Conservation (phyloP, 805 yeast species). For the Starmerella ratchasimensis region DNA sequence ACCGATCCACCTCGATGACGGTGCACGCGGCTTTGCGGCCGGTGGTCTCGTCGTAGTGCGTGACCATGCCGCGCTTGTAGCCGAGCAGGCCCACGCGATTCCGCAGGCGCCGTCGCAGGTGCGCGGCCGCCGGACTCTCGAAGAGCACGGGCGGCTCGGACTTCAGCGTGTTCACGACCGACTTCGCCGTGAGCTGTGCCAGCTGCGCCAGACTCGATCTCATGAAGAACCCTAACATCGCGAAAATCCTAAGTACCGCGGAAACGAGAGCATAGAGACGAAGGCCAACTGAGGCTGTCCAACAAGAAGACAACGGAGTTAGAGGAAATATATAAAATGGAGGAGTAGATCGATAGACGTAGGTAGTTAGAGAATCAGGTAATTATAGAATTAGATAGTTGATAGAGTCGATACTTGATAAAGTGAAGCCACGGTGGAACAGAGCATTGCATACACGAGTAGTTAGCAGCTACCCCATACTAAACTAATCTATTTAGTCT, state of each 20-base stretch:
- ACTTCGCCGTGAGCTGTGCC: slow-evolving; percentile 26
- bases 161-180: slow-evolving; percentile 22
- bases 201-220: slow-evolving; percentile 9
- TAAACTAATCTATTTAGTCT: too few relatives aligned
- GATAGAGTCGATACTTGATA: too few relatives aligned
- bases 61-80: slow-evolving; percentile 78
- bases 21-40: slow-evolving; percentile 75
- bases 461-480: too few relatives aligned
- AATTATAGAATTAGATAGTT: too few relatives aligned
- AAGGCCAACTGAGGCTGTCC: too few relatives aligned
- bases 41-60: slow-evolving; percentile 45
- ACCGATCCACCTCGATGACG: slow-evolving; percentile 70
- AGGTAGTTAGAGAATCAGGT: too few relatives aligned
- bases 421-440: too few relatives aligned
- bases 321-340: too few relatives aligned
- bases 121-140: slow-evolving; percentile 56
- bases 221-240: slow-evolving; percentile 2
- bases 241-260: background rate
- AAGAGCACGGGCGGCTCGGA: slow-evolving; percentile 40
- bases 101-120: slow-evolving; percentile 58
- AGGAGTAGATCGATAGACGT: too few relatives aligned
- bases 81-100: slow-evolving; percentile 75
- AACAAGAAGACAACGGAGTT: too few relatives aligned
- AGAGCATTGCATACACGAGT: too few relatives aligned
- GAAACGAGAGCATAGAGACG: too few relatives aligned